Evolutionary conservation across 208 protist genomes (phyloP).

Genomic region (Trichomonas tenax): DNA sequence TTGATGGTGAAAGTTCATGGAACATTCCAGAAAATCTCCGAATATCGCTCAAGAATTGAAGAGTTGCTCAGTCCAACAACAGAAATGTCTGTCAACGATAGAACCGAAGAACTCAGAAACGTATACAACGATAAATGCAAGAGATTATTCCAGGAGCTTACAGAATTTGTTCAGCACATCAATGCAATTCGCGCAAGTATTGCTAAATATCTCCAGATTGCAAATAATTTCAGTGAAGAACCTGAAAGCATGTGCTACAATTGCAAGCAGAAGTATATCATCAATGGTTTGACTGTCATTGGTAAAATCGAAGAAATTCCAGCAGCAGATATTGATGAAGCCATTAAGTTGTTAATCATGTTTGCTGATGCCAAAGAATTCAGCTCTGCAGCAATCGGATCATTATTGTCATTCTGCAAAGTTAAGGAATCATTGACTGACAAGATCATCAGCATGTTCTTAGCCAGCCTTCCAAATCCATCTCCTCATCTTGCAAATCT

Average conservation of each 20-base stretch:
- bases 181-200: background rate
- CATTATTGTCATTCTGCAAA: background rate
- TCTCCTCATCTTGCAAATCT: background rate
- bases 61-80: background rate
- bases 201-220: background rate
- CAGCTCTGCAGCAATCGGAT: background rate
- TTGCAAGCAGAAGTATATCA: background rate
- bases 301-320: background rate
- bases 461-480: background rate
- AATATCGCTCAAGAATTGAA: background rate
- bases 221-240: background rate
- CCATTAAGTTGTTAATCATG: background rate
- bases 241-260: background rate
- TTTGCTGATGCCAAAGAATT: background rate
- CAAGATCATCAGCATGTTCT: background rate
- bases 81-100: background rate
- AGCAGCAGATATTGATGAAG: background rate
- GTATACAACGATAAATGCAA: constrained; percentile 1
- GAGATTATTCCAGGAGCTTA: background rate
- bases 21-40: background rate
- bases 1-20: background rate
- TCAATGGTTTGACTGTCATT: background rate
- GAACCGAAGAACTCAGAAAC: background rate
- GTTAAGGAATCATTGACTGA: background rate
- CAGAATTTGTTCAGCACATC: background rate